phyloP scores from a whole-genome alignment of 2,329 filamentous ascomycete genomes.

The Hypoxylon sp. region DNA sequence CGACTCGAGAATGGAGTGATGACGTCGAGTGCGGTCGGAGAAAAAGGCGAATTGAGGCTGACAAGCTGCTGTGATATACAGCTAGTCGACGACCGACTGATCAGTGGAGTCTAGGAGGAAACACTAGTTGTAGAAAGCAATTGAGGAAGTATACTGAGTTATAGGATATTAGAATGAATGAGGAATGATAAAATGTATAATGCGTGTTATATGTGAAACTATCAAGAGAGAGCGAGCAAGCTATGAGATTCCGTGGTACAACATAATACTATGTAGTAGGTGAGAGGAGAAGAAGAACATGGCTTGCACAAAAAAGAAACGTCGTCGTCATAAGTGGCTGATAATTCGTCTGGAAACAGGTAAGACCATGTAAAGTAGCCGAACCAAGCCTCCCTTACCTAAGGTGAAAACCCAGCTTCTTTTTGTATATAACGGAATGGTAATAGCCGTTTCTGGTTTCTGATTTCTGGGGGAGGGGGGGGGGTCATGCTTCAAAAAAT shows the following conservation, averaged over 20 bases:
- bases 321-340: conserved; percentile 37
- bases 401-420: neutral
- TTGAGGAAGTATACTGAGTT: neutral
- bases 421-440: neutral
- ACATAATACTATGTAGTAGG: too few species aligned
- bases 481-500: conserved; percentile 4
- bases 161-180: neutral
- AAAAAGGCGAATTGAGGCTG: neutral
- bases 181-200: too few species aligned
- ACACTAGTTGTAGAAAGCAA: neutral
- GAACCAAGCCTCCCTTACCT: neutral
- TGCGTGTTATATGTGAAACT: neutral
- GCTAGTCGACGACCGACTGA: conserved; percentile 3
- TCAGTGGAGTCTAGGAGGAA: neutral
- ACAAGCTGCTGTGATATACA: neutral
- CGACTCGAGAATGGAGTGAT: neutral
- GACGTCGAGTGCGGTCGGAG: conserved; percentile 2
- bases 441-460: neutral
- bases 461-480: neutral
- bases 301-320: conserved; percentile 21
- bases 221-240: too few species aligned
- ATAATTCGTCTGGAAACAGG: conserved; percentile 10
- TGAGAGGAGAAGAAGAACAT: neutral
- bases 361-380: conserved; percentile 5
- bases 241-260: too few species aligned